phyloP scores from a whole-genome alignment of 1,284 basidiomycete species.

The Earliella scabrosa region DNA sequence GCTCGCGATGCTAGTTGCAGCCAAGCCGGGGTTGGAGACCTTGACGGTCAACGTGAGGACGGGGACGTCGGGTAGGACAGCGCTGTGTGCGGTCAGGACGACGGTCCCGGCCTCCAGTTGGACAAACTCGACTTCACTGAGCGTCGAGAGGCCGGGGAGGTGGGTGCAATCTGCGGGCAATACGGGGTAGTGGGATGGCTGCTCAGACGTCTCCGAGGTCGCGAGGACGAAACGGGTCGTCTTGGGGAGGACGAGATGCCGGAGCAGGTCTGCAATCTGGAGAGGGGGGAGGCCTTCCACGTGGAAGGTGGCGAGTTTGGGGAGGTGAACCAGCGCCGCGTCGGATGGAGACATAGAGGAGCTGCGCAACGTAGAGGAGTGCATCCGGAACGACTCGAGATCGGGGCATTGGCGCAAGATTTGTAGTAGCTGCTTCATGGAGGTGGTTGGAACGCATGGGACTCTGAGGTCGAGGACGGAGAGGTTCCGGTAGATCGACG shows the following conservation, averaged over 20 bases:
- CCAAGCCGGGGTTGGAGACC: background rate
- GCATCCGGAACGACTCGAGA: background rate
- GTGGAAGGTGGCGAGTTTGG: background rate
- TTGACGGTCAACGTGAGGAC: background rate
- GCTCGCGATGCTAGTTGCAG: background rate
- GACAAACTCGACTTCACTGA: background rate
- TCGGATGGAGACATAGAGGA: background rate
- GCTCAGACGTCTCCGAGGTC: background rate
- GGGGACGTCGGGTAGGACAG: background rate
- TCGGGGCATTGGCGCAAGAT: background rate
- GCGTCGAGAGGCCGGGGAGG: background rate
- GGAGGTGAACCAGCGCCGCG: background rate
- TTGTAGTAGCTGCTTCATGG: background rate
- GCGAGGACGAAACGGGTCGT: background rate
- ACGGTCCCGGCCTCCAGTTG: background rate
- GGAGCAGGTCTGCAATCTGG: background rate
- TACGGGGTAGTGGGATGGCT: background rate
- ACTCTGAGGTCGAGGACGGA: background rate
- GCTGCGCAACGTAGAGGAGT: background rate
- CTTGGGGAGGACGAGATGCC: background rate
- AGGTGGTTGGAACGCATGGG: background rate
- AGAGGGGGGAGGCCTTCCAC: background rate
- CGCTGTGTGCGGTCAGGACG: background rate
- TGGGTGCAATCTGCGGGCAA: background rate
- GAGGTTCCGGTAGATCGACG: background rate